Evolutionary conservation across 176 grass and related monocot species (phyloP).

Genomic region (Oryza glumipatula): DNA sequence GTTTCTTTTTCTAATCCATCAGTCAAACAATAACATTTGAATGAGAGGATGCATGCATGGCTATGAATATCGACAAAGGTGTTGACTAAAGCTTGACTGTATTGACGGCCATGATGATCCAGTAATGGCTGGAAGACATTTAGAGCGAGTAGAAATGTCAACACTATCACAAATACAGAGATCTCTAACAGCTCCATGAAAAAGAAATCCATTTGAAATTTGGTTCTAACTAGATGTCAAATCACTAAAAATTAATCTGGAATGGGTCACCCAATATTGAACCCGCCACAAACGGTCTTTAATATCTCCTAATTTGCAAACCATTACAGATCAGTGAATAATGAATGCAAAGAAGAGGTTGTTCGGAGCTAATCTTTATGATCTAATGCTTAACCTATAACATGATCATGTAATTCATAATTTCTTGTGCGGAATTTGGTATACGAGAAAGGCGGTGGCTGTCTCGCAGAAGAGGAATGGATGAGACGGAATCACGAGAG

Average conservation of each 20-base stretch:
- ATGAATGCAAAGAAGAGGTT: no score
- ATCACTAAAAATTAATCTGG: background rate
- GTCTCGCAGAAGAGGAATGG: no score
- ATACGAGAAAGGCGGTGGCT: no score
- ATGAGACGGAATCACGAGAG: no score
- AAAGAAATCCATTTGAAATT: background rate
- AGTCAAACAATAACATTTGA: background rate
- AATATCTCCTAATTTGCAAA: background rate
- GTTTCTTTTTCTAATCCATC: background rate
- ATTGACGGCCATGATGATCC: background rate
- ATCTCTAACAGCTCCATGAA: background rate
- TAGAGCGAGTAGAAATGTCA: background rate
- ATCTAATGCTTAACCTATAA: no score
- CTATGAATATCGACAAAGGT: background rate
- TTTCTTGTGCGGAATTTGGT: no score
- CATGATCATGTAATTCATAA: no score
- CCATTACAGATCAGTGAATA: no score
- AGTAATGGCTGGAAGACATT: background rate
- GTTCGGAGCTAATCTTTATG: no score
- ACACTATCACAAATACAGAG: background rate
- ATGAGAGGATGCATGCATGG: background rate
- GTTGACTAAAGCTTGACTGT: background rate
- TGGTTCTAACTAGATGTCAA: background rate
- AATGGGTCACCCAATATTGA: background rate
- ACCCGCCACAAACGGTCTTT: background rate